Conservation (phyloP, 768 basidiomycete genomes). For the Boletus sp. region DNA sequence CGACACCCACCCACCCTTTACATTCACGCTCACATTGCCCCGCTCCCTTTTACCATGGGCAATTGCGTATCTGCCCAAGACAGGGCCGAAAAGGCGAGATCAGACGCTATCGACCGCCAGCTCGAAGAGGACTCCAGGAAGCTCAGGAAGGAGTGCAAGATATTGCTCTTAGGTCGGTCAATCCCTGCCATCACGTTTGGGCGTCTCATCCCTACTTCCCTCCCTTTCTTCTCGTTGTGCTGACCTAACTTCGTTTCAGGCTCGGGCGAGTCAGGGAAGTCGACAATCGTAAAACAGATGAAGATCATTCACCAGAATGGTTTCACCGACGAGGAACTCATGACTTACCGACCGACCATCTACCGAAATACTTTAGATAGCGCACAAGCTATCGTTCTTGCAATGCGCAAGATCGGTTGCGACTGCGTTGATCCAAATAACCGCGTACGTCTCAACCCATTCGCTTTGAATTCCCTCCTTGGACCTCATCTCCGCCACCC, state of each 20-base stretch:
- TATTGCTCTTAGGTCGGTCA: conserved; percentile 79
- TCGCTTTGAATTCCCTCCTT: accelerated
- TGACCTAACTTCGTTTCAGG: conserved; percentile 46
- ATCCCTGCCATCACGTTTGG: background rate
- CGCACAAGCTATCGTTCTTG: conserved; percentile 80
- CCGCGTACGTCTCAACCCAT: conserved; percentile 33
- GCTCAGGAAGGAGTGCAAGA: conserved; percentile 89
- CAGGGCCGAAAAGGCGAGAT: conserved; percentile 57
- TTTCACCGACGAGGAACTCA: conserved; percentile 75
- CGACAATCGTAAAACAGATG: conserved; percentile 98
- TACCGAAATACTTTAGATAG: conserved; percentile 88
- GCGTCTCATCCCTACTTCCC: conserved; percentile 10
- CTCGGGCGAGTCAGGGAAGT: conserved; percentile 93
- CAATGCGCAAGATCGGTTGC: conserved; percentile 82
- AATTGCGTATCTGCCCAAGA: conserved; percentile 61
- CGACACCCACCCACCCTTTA: background rate
- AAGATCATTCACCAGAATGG: conserved; percentile 97
- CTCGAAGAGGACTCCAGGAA: conserved; percentile 84
- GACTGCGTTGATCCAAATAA: conserved; percentile 72
- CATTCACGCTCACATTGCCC: background rate
- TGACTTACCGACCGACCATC: conserved; percentile 73
- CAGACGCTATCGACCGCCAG: conserved; percentile 76
- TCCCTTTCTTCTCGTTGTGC: background rate
- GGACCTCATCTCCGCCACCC: conserved; percentile 15
- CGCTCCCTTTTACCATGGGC: conserved; percentile 45